These are phyloP conservation scores for Geoglossum glabrum DNA, from an alignment of 495 filamentous ascomycete genomes.

Conservation along the genomic window DNA sequence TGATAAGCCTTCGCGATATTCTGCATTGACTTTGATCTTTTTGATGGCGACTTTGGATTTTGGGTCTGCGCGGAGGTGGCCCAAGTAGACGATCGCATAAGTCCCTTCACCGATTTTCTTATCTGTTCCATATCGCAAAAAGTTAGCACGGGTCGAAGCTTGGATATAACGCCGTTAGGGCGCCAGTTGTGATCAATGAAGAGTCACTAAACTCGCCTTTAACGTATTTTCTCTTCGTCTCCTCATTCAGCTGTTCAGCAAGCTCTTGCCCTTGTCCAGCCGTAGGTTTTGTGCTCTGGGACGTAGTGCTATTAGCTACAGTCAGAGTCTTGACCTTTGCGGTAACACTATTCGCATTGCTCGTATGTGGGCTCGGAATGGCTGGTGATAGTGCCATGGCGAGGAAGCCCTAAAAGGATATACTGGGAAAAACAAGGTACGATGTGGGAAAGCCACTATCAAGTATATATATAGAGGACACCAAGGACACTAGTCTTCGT, in stretches of 20 bases:
- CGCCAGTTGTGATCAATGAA: not conserved
- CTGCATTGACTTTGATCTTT: constrained; percentile 86
- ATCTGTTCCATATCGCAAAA: constrained; percentile 23
- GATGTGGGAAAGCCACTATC: not conserved
- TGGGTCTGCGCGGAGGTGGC: constrained; percentile 50
- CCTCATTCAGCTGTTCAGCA: constrained; percentile 73
- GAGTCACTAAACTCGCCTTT: constrained; percentile 39
- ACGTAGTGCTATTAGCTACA: not conserved
- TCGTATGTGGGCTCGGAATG: not conserved
- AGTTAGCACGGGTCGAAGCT: not conserved
- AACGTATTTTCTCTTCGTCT: constrained; percentile 69
- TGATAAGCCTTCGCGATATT: constrained; percentile 66
- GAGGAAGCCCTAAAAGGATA: not conserved
- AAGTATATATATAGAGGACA: not conserved
- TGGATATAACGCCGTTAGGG: not conserved
- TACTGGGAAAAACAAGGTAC: not conserved
- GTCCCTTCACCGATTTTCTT: constrained; percentile 90
- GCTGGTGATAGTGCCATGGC: constrained; percentile 5
- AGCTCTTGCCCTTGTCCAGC: constrained; percentile 32
- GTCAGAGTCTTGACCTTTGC: not conserved
- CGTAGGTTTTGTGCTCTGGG: constrained; percentile 5
- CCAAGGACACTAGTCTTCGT: not conserved
- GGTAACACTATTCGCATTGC: not conserved
- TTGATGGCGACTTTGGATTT: constrained; percentile 74
- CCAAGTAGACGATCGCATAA: constrained; percentile 87